Evolutionary conservation across 768 basidiomycete species (phyloP), one percentile per base, ranked within the genome.

Genomic region (Suillus weaverae): DNA sequence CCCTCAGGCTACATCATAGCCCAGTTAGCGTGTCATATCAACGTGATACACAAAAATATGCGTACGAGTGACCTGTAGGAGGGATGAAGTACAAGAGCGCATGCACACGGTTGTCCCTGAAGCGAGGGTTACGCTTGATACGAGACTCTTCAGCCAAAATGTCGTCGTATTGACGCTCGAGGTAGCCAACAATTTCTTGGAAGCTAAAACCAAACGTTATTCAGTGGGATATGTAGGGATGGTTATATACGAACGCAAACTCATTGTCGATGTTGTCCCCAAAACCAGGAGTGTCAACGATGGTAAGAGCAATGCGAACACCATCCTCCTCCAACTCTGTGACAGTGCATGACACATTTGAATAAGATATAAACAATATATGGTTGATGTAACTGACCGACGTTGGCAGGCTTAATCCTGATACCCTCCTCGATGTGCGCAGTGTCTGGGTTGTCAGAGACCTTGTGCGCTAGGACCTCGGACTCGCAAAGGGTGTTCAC

Each of bases 191-290:
- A 70, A 99, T 99, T 77, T 99, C 97, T 77, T 93, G 91, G 80
- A 99, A 99, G 62, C 97, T 98, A 69, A 30, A 63, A 50, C 22
- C 64, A 36, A 18, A 41, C 48, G 18, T 62, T 48, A 62, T 54
- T 62, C 60, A 36, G 56, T 26, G 61, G 51, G 64, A 48, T 26
- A 41, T 53, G 65, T 22, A 44, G 11, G 35, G 51, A 55, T 11
- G 14, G 63, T 67, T 64, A 48, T 44, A 63, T 46, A 85, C 95
- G 76, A 78, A 97, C 97, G 94, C 91, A 75, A 94, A 94, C 79
- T 98, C 96, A 72, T 99, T 99, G 83, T 99, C 95, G 74, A 99
- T 97, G 74, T 95, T 96, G 79, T 98, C 95, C 44, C 97, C 97
- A 71, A 99, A 99, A 53, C 97, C 97, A 63, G 97, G 97, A 1